Evolutionary conservation across 257 asterid species (phyloP).

Genomic region (Penstemon eatonii): DNA sequence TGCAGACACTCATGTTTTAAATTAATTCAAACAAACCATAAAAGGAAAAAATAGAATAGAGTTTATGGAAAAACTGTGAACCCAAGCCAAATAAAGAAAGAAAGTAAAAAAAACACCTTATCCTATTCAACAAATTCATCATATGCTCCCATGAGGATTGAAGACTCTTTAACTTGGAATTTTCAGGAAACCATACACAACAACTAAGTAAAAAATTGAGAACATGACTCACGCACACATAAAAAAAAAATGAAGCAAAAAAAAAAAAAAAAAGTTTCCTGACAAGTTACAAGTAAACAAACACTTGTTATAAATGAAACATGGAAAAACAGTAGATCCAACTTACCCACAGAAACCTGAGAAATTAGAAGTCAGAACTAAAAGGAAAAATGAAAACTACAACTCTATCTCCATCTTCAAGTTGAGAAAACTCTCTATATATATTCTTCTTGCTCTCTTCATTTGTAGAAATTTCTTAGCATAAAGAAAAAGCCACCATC

Average conservation of each 20-base stretch:
- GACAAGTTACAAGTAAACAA: neutral
- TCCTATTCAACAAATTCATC: conserved; percentile 33
- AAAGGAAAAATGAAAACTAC: neutral
- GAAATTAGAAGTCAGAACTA: too few species aligned
- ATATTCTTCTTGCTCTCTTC: neutral
- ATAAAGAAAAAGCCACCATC: conserved; percentile 15
- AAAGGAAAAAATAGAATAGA: conserved; percentile 13
- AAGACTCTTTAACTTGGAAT: conserved; percentile 13
- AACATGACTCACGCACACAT: neutral
- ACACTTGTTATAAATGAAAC: neutral
- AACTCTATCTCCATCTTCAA: conserved; percentile 26
- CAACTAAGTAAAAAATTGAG: too few species aligned
- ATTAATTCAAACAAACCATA: conserved; percentile 15
- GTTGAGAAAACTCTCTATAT: conserved; percentile 12
- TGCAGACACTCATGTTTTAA: neutral
- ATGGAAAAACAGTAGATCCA: too few species aligned
- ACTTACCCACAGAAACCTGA: too few species aligned
- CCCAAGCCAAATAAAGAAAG: conserved; percentile 16
- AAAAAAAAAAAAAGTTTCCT: neutral
- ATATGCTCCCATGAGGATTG: conserved; percentile 26
- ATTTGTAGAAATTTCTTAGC: neutral
- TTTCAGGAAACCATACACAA: neutral
- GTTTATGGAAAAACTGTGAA: conserved; percentile 9
- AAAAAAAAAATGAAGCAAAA: conserved; percentile 12
- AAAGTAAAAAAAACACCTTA: conserved; percentile 28